A percentile compares a stretch with the other conserved stretches of the same genome.
phyloP scores from a whole-genome alignment of 2,329 filamentous ascomycete species.

The Xylaria arbuscula region DNA sequence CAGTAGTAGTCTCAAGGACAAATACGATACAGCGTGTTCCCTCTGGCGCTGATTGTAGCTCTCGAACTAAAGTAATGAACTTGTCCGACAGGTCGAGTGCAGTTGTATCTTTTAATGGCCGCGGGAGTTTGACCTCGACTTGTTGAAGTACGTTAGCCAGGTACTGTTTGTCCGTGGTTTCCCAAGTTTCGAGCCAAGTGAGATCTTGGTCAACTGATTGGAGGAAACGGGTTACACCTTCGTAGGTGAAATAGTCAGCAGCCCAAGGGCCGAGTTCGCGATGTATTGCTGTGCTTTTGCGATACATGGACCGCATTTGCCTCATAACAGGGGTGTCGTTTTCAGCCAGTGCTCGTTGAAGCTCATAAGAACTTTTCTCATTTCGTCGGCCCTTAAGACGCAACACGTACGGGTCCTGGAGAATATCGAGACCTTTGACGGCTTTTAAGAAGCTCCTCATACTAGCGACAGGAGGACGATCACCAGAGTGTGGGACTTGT shows the following conservation, averaged over 20 bases:
- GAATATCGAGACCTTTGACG: slow-evolving; percentile 62
- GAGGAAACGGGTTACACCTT: slow-evolving; percentile 55
- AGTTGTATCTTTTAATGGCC: slow-evolving; percentile 37
- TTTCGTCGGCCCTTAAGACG: slow-evolving; percentile 57
- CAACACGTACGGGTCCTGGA: slow-evolving; percentile 69
- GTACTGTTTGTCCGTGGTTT: slow-evolving; percentile 65
- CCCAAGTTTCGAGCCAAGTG: slow-evolving; percentile 54
- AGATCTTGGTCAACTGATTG: slow-evolving; percentile 44
- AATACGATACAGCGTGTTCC: slow-evolving; percentile 72
- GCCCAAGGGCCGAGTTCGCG: slow-evolving; percentile 75
- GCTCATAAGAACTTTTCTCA: slow-evolving; percentile 53
- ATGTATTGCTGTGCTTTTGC: slow-evolving; percentile 62
- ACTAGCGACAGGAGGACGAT: slow-evolving; percentile 45
- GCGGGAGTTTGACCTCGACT: slow-evolving; percentile 47
- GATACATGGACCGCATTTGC: slow-evolving; percentile 67
- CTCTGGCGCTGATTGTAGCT: slow-evolving; percentile 59
- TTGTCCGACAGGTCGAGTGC: slow-evolving; percentile 65
- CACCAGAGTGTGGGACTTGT: slow-evolving; percentile 15
- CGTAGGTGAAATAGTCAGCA: slow-evolving; percentile 71
- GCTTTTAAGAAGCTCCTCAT: slow-evolving; percentile 59
- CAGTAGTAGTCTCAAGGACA: slow-evolving; percentile 70
- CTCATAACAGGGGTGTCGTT: slow-evolving; percentile 63
- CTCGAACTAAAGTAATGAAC: slow-evolving; percentile 62
- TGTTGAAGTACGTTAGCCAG: slow-evolving; percentile 60
- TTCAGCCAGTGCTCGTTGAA: slow-evolving; percentile 56